Base-by-base conservation (phyloP, 2,329 filamentous ascomycete genomes). In the Penicillium sp. region DNA sequence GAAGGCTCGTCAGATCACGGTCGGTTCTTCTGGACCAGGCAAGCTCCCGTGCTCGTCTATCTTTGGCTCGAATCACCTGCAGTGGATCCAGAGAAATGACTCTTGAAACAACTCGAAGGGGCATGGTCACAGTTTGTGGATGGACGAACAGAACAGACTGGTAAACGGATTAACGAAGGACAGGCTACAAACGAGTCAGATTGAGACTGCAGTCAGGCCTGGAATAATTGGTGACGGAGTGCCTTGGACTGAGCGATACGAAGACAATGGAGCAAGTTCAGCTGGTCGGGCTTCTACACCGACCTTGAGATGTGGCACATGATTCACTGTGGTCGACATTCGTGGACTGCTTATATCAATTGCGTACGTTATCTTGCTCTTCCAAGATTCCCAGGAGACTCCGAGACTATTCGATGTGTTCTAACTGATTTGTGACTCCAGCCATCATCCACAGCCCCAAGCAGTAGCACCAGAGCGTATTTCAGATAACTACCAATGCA, bases 231-330 rank as follows among this genome's bases (percentile, higher is more conserved):
- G 10, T 13, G 12, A 33, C 13, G 9, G 7, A 12, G 5, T 33
- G 31, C 15, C 12, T 33, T 10, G 12, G 5, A 4, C 15, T 33
- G 33, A 36, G 33, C 33, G 9, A 36, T 36, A n/a, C n/a, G 15
- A 8, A 7, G 33, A 16, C 8, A 36, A n/a, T 9, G 16, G 16
- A 38, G 34, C 34, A 38, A 38, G 12, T 12, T 12, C 28, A 10
- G 29, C 8, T 8, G 24, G 36, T 2, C 13, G 8, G 10, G 21
- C 12, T 9, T 42, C 23, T 31, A 42, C 26, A 48, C 16, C 13
- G 41, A 13, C 46, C 28, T 48, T 21, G 6, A n/a, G 9, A 21
- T 13, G 42, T 38, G 50, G 56, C 56, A 58, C 53, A 56, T 58
- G 53, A 56, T 53, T 33, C 38, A 15, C 34, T 24, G 13, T 16